Conservation (phyloP, 2,329 filamentous ascomycete species). For the Cladosporium sp. region DNA sequence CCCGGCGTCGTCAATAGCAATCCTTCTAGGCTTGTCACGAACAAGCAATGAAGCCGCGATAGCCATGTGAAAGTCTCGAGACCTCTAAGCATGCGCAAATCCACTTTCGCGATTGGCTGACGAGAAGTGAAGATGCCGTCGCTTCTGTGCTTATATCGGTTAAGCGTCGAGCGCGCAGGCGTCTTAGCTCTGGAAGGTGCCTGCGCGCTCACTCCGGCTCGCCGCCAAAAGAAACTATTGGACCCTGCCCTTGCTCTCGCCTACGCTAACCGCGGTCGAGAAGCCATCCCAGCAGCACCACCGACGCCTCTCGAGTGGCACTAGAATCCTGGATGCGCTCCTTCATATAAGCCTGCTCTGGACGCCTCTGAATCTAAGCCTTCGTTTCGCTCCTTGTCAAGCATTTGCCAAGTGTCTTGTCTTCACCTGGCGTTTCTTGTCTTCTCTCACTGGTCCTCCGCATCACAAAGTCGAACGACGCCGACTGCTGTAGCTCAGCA, state of each 20-base stretch:
- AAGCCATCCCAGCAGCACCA: neutral
- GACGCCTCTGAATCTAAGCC: neutral
- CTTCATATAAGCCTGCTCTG: conserved; percentile 2
- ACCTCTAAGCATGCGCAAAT: conserved; percentile 7
- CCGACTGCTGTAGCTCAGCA: neutral
- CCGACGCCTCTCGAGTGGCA: conserved; percentile 1
- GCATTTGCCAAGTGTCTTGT: conserved; percentile 15
- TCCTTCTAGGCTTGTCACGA: neutral
- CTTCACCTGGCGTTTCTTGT: neutral
- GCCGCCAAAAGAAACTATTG: conserved; percentile 15
- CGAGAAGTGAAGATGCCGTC: conserved; percentile 2
- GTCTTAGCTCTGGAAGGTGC: neutral
- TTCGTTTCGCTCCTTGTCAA: conserved; percentile 2
- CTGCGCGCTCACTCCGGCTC: conserved; percentile 6
- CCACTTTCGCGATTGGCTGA: neutral
- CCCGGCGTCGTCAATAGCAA: neutral
- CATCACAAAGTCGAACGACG: neutral
- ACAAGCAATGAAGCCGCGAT: conserved; percentile 8
- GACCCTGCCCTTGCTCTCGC: conserved; percentile 12
- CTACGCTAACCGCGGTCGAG: conserved; percentile 17
- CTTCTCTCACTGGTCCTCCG: neutral
- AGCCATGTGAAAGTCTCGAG: neutral
- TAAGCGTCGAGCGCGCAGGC: conserved; percentile 6
- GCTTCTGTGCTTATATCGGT: conserved; percentile 15
- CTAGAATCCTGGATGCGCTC: neutral